These are phyloP conservation scores for Kurtzmaniella quercitrusa DNA, from an alignment of 1,139 yeast genomes.

Conservation along the genomic window DNA sequence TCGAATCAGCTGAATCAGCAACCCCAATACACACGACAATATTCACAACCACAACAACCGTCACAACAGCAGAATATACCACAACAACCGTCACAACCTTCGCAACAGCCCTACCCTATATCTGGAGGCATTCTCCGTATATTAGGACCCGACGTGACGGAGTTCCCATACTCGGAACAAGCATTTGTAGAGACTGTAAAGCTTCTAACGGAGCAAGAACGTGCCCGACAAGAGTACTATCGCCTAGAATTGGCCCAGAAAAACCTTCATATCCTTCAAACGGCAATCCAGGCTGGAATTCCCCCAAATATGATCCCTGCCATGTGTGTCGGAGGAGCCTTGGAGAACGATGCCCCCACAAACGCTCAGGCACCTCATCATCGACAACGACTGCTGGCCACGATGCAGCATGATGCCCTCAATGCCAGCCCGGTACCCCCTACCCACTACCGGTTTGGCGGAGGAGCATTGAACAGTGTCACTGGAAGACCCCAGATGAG, in stretches of 20 bases:
- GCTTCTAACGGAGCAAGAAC: slow-evolving; percentile 72
- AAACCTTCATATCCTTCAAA: slow-evolving; percentile 57
- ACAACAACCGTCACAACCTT: slow-evolving; percentile 1
- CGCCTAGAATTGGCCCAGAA: slow-evolving; percentile 59
- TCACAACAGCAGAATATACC: slow-evolving; percentile 1
- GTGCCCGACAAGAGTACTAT: slow-evolving; percentile 77
- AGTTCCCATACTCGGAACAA: slow-evolving; percentile 61
- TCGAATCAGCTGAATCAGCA: neutral
- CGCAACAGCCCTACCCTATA: neutral
- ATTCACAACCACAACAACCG: slow-evolving; percentile 1
- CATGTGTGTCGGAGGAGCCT: slow-evolving; percentile 39
- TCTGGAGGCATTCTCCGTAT: slow-evolving; percentile 19
- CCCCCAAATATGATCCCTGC: slow-evolving; percentile 68
- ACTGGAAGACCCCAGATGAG: neutral
- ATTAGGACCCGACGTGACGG: slow-evolving; percentile 49
- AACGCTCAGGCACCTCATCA: slow-evolving; percentile 6
- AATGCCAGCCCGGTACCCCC: slow-evolving; percentile 34
- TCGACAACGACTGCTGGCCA: slow-evolving; percentile 7
- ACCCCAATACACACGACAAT: slow-evolving; percentile 1
- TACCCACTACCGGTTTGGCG: slow-evolving; percentile 39
- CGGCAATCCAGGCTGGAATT: slow-evolving; percentile 59
- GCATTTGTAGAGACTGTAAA: slow-evolving; percentile 61
- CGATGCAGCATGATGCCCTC: slow-evolving; percentile 12
- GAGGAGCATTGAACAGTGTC: slow-evolving; percentile 19
- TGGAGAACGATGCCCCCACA: slow-evolving; percentile 6